Evolutionary conservation across 495 filamentous ascomycete genomes (phyloP).

Genomic region (Bryoglossum gracile): DNA sequence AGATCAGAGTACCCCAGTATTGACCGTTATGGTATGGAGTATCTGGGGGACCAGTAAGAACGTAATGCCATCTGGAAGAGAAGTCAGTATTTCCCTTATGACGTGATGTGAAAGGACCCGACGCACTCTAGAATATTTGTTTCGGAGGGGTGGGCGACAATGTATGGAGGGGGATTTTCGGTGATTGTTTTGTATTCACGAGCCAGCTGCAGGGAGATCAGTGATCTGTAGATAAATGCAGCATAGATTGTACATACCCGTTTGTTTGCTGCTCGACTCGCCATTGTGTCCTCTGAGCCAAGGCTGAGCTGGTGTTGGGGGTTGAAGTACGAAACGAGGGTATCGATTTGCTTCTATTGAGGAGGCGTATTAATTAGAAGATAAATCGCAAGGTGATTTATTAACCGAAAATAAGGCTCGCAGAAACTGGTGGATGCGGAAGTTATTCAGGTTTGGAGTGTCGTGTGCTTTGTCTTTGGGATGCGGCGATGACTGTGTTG

Average conservation of each 20-base stretch:
- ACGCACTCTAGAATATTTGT: conserved; percentile 86
- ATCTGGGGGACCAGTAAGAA: conserved; percentile 88
- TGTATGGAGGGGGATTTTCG: conserved; percentile 88
- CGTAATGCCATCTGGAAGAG: conserved; percentile 81
- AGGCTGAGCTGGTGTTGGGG: not conserved
- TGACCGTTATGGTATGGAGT: conserved; percentile 94
- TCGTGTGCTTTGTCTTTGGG: not conserved
- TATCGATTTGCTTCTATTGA: not conserved
- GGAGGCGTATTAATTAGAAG: not conserved
- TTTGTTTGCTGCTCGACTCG: conserved; percentile 75
- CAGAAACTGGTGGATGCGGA: too few relatives aligned
- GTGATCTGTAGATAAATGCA: too few relatives aligned
- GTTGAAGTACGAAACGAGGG: conserved; percentile 1
- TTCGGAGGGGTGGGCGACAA: conserved; percentile 89
- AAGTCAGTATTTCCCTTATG: conserved; percentile 3
- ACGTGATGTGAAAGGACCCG: not conserved
- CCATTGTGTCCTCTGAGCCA: conserved; percentile 46
- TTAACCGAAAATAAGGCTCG: too few relatives aligned
- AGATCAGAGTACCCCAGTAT: conserved; percentile 96
- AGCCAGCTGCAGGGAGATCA: conserved; percentile 55
- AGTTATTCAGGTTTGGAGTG: not conserved
- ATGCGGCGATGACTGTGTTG: too few relatives aligned
- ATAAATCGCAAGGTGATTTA: too few relatives aligned
- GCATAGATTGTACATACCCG: conserved; percentile 59
- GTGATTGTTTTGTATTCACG: conserved; percentile 91